Conservation (phyloP, 2,329 filamentous ascomycete genomes). For the Fonsecaea pedrosoi region DNA sequence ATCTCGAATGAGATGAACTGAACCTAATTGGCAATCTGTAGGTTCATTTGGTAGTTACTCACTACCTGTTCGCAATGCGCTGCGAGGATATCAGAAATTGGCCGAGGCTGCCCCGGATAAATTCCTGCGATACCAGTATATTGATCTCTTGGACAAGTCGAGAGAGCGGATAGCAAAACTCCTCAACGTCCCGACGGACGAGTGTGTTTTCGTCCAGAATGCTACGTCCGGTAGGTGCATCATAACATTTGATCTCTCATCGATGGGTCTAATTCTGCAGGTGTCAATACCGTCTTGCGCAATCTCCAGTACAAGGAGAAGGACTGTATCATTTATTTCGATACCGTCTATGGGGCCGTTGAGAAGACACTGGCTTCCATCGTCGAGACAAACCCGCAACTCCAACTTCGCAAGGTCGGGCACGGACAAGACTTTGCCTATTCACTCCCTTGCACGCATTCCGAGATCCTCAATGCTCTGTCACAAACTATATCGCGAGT, state of each 20-base stretch:
- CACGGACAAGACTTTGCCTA: conserved; percentile 50
- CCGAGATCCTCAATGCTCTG: conserved; percentile 69
- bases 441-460: conserved; percentile 73
- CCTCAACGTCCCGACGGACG: conserved; percentile 69
- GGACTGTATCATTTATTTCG: conserved; percentile 72
- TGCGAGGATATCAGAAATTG: conserved; percentile 69
- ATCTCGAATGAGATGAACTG: not conserved
- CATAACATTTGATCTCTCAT: not conserved
- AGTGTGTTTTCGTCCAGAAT: conserved; percentile 79
- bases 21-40: conserved; percentile 19
- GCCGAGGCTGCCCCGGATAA: conserved; percentile 73
- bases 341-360: conserved; percentile 78
- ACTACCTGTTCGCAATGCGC: conserved; percentile 62
- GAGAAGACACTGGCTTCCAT: conserved; percentile 75
- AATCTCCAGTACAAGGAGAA: conserved; percentile 71
- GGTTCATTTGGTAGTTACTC: conserved; percentile 82
- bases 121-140: conserved; percentile 75
- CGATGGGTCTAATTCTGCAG: conserved; percentile 44
- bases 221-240: conserved; percentile 66
- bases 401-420: conserved; percentile 60
- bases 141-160: conserved; percentile 66
- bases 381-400: conserved; percentile 66
- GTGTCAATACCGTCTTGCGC: conserved; percentile 78
- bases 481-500: conserved; percentile 62
- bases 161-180: conserved; percentile 69